Evolutionary conservation across 1,139 yeast species (phyloP), one percentile per base, ranked within the genome.

Genomic region (Tardiomyces depauwii): DNA sequence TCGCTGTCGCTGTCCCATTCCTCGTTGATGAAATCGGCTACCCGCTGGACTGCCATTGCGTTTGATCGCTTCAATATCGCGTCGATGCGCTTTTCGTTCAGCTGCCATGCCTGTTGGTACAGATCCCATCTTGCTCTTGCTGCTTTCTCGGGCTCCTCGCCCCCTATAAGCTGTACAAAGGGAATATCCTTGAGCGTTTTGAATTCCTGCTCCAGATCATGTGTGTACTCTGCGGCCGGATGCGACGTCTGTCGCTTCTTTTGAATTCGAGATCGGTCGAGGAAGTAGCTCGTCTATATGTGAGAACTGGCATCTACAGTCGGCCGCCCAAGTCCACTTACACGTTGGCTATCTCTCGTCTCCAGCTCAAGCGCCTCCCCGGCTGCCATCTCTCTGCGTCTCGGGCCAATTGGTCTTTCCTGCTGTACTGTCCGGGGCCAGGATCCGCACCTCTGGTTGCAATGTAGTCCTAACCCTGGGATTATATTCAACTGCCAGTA

Each of bases 111-210:
- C 39, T 59, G 61, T 27, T 61, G 55, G 50, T 63, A 70, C 42
- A 63, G 49, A 4, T 55, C 53, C 72, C 73, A 68, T 50, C 74
- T 52, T 43, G 55, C 50, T 14, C 55, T 44, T 2, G 59, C 61
- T 39, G 58, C 57, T 1, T 53, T 59, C 2, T 49, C 49, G 1
- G 65, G 51, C 50, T 70, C 74, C n/a, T 56, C 47, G 2, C 71
- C 72, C 23, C 65, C 65, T n/a, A 67, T 51, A 2, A 70, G 55
- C 42, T 56, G 59, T 6, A 64, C 67, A 54, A 69, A 67, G 1
- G 72, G 72, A 14, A 58, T 55, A 10, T 36, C 39, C 4, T 30
- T 5, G 25, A 7, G 4, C 25, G 7, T 21, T 11, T 30, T 30
- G n/a, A 14, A 30, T 30, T 30, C 36, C 36, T 30, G 36, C 5